These are phyloP conservation scores for Colletotrichum simmondsii DNA, from an alignment of 2,329 filamentous ascomycete species.

Conservation along the genomic window DNA sequence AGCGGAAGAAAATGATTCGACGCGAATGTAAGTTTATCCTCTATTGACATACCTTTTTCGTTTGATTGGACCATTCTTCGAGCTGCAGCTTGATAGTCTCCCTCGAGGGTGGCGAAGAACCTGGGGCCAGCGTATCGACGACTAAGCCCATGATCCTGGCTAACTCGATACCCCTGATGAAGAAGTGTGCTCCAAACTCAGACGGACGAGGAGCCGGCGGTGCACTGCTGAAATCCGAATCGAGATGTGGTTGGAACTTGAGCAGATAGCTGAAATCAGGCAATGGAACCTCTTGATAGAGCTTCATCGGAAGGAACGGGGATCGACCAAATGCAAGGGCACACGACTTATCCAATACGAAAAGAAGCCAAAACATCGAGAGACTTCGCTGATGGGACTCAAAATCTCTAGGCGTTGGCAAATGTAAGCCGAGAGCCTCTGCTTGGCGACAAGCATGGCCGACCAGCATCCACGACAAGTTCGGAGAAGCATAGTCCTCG, in stretches of 20 bases:
- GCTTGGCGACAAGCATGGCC: slow-evolving; percentile 18
- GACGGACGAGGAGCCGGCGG: neutral
- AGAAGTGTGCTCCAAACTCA: neutral
- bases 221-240: neutral
- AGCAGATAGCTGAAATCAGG: slow-evolving; percentile 7
- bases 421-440: slow-evolving; percentile 9
- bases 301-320: neutral
- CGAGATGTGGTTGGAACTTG: slow-evolving; percentile 5
- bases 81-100: neutral
- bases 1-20: too few relatives aligned
- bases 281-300: slow-evolving; percentile 2
- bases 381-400: slow-evolving; percentile 1
- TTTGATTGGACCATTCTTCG: neutral
- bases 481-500: slow-evolving; percentile 14
- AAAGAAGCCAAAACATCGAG: slow-evolving; percentile 8
- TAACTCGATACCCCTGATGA: neutral
- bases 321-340: slow-evolving; percentile 16
- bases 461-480: slow-evolving; percentile 17
- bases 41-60: neutral
- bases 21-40: too few relatives aligned
- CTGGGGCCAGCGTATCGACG: neutral
- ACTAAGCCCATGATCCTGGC: slow-evolving; percentile 2
- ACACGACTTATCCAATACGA: slow-evolving; percentile 14
- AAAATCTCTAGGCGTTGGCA: neutral
- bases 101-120: neutral